Base-by-base conservation (phyloP, 2,329 filamentous ascomycete genomes). In the Claviceps pazoutovae region DNA sequence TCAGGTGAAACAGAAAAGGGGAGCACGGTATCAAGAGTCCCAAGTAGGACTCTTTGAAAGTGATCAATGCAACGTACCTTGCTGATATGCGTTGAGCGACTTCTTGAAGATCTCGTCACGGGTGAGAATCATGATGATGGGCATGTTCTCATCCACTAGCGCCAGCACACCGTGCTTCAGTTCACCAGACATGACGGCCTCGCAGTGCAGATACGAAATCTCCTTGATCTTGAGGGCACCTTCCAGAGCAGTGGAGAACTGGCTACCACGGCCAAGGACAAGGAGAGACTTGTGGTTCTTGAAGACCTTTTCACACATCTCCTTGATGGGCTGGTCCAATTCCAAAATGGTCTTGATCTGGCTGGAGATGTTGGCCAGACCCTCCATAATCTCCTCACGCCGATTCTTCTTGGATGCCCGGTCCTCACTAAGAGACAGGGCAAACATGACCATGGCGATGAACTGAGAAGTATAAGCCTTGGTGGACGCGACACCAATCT, bases 391-490 rank as follows among this genome's bases (percentile, higher is more conserved):
- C 71, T 96, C 90, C 71, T 93, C 83, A 36, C 93, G 86, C 65
- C 91, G 82, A 74, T 86, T 82, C 63, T 85, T 80, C 81, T 98
- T 98, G 60, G 89, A 96, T 43, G 90, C 88, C 61, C 93, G 88
- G 71, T 98, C 93, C 74, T 98, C 93, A 64, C 88, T 93, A 53
- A 98, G 80, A 34, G 90, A 96, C 57, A 98, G 77, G 6, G 93
- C 93, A 64, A 98, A 97, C 93, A 98, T 98, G 73, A 97, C 86
- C 89, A 98, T 96, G 68, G 93, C 95, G 65, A 98, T 88, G 70
- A 97, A 98, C 69, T 98, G 93, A 46, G 93, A 97, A 14, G 93
- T 98, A 75, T 98, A 98, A 41, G 93, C 93, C 79, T 98, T 98
- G 70, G 93, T 98, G 46, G 91, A 97, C 55, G 93, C 93, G 58